Conservation (phyloP, 495 filamentous ascomycete species). For the Lichina pygmaea region DNA sequence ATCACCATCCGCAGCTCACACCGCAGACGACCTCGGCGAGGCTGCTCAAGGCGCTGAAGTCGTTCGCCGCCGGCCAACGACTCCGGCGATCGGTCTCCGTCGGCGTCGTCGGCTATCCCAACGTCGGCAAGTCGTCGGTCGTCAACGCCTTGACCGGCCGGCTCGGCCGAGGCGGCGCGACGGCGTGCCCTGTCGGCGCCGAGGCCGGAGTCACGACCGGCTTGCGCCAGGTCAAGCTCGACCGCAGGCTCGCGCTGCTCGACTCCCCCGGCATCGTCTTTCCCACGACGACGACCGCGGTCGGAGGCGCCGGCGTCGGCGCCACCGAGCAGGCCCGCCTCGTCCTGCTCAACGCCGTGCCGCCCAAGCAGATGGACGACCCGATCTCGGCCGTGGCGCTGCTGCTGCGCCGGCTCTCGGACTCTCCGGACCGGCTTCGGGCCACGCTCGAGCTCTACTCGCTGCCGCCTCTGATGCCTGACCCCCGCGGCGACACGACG, state of each 20-base stretch:
- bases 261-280: conserved; percentile 95
- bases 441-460: conserved; percentile 63
- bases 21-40: conserved; percentile 65
- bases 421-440: conserved; percentile 37
- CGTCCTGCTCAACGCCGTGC: conserved; percentile 70
- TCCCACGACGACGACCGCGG: conserved; percentile 23
- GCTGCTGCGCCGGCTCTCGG: conserved; percentile 49
- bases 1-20: conserved; percentile 75
- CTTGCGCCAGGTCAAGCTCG: conserved; percentile 73
- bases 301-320: conserved; percentile 15
- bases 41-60: conserved; percentile 76
- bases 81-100: conserved; percentile 77
- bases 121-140: conserved; percentile 90
- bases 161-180: conserved; percentile 29
- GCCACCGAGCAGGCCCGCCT: conserved; percentile 57
- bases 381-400: conserved; percentile 64
- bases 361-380: conserved; percentile 81
- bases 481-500: conserved; percentile 39
- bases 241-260: conserved; percentile 80
- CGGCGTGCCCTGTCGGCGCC: conserved; percentile 66
- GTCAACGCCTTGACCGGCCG: conserved; percentile 81
- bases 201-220: conserved; percentile 85
- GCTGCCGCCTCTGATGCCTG: conserved; percentile 45
- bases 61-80: conserved; percentile 58
- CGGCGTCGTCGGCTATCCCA: conserved; percentile 88